Percentiles rank a stretch among this genome's conserved stretches.
These are phyloP conservation scores for Taphrina populina DNA, from an alignment of 1,139 yeast species.

Conservation along the genomic window DNA sequence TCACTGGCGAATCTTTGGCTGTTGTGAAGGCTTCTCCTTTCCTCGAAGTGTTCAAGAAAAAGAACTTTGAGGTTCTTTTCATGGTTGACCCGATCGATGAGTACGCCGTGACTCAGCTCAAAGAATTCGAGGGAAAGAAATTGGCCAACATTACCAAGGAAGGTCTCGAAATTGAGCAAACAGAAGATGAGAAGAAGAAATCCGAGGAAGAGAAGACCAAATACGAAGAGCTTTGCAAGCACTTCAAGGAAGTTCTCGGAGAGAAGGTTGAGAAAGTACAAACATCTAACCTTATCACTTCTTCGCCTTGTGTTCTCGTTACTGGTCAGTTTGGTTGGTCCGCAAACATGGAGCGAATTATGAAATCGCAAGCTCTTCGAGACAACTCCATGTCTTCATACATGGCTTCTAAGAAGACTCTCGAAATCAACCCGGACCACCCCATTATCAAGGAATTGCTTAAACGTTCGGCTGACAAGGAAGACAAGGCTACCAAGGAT, in stretches of 20 bases:
- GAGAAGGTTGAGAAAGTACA: slow-evolving; percentile 99
- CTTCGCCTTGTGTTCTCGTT: slow-evolving; percentile 99
- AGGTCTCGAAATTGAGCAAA: slow-evolving; percentile 91
- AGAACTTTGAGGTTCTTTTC: slow-evolving; percentile 97
- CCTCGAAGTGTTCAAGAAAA: slow-evolving; percentile 97
- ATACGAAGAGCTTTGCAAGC: slow-evolving; percentile 89
- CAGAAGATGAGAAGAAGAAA: slow-evolving; percentile 92
- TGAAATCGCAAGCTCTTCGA: slow-evolving; percentile 99
- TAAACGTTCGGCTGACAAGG: slow-evolving; percentile 92
- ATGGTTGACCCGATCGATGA: slow-evolving; percentile 99
- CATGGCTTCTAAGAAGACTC: slow-evolving; percentile 99
- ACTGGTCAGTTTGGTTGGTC: slow-evolving; percentile 99
- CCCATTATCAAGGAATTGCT: slow-evolving; percentile 92
- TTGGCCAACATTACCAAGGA: slow-evolving; percentile 98
- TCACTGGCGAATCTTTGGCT: slow-evolving; percentile 97
- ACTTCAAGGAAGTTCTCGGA: slow-evolving; percentile 95
- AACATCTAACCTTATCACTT: slow-evolving; percentile 94
- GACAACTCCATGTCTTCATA: slow-evolving; percentile 98
- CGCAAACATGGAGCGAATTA: slow-evolving; percentile 99
- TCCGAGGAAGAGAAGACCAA: slow-evolving; percentile 93
- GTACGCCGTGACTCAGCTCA: slow-evolving; percentile 98
- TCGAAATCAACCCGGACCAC: slow-evolving; percentile 97
- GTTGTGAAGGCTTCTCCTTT: slow-evolving; percentile 99
- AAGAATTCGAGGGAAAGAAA: slow-evolving; percentile 99
- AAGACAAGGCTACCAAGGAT: slow-evolving; percentile 98